Conservation (phyloP, 2,329 filamentous ascomycete genomes). For the Fusarium miscanthi region DNA sequence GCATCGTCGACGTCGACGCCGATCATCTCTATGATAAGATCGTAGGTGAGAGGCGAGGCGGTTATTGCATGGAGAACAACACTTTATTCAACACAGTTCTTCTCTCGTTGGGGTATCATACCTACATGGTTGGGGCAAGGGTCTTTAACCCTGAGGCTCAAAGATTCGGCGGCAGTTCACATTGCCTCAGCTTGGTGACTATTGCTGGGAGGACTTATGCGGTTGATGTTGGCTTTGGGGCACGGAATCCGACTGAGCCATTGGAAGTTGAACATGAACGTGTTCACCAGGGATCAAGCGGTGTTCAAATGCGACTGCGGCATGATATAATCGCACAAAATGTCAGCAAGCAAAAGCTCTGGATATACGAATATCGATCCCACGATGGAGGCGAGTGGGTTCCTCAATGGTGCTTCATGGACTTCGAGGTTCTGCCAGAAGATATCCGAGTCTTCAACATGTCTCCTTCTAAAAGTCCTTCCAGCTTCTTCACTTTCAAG, state of each 20-base stretch:
- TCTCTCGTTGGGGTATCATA: conserved; percentile 1
- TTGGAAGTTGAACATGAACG: background rate
- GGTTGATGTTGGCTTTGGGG: conserved; percentile 26
- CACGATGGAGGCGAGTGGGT: background rate
- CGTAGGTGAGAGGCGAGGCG: conserved; percentile 19
- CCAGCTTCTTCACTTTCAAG: conserved; percentile 30
- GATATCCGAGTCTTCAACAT: conserved; percentile 31
- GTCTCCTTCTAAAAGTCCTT: conserved; percentile 19
- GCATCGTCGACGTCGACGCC: background rate
- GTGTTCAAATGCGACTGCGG: conserved; percentile 8
- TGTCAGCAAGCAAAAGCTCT: conserved; percentile 7
- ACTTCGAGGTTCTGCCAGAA: conserved; percentile 18
- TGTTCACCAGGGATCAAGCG: background rate
- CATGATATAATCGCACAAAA: conserved; percentile 4
- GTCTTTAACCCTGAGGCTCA: background rate
- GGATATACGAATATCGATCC: conserved; percentile 30
- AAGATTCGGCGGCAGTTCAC: background rate
- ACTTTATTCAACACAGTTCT: conserved; percentile 20
- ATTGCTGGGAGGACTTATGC: conserved; percentile 3
- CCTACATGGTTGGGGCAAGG: conserved; percentile 13
- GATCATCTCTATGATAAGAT: conserved; percentile 24
- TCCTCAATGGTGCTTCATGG: conserved; percentile 28
- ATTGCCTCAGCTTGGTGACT: conserved; percentile 20
- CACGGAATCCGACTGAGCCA: background rate
- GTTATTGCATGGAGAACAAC: conserved; percentile 31